Conservation (phyloP, 495 filamentous ascomycete genomes). For the Tuber aestivum region DNA sequence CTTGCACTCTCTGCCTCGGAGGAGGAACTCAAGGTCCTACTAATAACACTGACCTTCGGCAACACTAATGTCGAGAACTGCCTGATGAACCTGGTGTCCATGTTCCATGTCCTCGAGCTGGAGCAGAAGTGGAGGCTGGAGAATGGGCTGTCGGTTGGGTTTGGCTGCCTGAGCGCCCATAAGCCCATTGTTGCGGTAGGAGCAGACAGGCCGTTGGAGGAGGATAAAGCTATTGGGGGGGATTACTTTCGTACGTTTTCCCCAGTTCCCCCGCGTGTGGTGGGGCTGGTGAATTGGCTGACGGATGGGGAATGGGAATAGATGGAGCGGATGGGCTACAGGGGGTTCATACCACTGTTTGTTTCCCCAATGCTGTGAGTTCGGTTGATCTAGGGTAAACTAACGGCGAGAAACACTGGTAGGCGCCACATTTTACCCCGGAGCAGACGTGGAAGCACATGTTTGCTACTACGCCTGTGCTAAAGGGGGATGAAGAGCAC, state of each 20-base stretch:
- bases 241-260: conserved; percentile 78
- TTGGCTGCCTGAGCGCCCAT: conserved; percentile 58
- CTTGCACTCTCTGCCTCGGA: conserved; percentile 76
- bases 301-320: conserved; percentile 41
- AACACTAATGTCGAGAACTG: conserved; percentile 86
- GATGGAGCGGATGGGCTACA: conserved; percentile 88
- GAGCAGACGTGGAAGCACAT: conserved; percentile 77
- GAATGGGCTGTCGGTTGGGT: conserved; percentile 60
- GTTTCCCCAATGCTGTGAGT: conserved; percentile 26
- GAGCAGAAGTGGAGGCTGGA: conserved; percentile 77
- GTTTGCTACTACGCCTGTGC: conserved; percentile 55
- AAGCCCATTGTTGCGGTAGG: conserved; percentile 84
- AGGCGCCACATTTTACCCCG: conserved; percentile 85
- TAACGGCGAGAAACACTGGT: not conserved
- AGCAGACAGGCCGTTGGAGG: conserved; percentile 71
- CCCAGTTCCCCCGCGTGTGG: not conserved
- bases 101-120: conserved; percentile 88
- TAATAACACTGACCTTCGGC: conserved; percentile 88
- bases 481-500: conserved; percentile 43
- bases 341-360: conserved; percentile 75
- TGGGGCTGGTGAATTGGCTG: not conserved
- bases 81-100: conserved; percentile 78
- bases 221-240: conserved; percentile 64
- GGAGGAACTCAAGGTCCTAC: conserved; percentile 75
- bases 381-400: not conserved